Conservation (phyloP, 257 asterid species). For the Primulina huaijiensis region DNA sequence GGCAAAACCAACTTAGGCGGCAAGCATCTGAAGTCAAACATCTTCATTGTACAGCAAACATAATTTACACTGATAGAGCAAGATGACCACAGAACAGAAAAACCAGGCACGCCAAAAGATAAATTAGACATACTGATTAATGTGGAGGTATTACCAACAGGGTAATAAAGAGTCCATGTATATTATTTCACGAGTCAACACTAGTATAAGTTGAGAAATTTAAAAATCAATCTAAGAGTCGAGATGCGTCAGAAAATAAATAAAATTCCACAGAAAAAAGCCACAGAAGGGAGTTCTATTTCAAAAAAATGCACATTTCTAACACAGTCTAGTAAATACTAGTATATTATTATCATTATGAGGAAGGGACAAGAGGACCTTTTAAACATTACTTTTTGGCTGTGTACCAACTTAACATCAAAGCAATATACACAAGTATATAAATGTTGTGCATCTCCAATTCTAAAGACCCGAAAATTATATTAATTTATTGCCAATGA, state of each 20-base stretch:
- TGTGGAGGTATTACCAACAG: not conserved
- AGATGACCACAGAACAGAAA: slow-evolving; percentile 1
- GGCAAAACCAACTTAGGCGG: not conserved
- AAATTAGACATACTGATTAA: not conserved
- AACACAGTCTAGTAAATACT: not conserved
- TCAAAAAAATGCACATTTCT: not conserved
- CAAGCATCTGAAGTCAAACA: not conserved
- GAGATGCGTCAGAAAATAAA: not conserved
- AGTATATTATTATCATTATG: not conserved
- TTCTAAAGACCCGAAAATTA: not conserved
- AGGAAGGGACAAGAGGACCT: not conserved
- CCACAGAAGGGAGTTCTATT: not conserved
- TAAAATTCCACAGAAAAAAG: not conserved
- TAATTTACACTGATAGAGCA: not conserved
- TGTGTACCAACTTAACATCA: not conserved
- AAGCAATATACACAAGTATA: not conserved
- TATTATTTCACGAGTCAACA: not conserved
- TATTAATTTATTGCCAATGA: not conserved
- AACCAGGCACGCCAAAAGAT: not conserved
- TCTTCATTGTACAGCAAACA: not conserved
- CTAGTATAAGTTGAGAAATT: not conserved
- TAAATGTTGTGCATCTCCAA: not conserved
- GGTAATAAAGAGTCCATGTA: not conserved
- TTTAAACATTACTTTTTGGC: not conserved
- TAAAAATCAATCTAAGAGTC: not conserved